Percentiles rank a stretch among this genome's conserved stretches.
Conservation (phyloP, 176 grass and related monocot species). For the Cocos nucifera region DNA sequence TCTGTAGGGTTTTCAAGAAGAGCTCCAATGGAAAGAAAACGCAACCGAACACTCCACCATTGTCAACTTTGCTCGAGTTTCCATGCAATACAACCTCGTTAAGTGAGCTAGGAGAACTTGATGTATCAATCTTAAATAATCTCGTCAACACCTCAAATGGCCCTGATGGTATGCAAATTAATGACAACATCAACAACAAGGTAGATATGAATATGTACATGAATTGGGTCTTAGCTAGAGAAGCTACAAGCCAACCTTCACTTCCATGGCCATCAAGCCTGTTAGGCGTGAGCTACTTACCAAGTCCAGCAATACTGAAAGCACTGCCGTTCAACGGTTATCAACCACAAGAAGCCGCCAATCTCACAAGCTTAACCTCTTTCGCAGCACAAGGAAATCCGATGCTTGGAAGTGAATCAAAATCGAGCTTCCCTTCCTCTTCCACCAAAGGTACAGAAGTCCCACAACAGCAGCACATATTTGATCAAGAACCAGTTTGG, state of each 20-base stretch:
- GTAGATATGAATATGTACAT: neutral
- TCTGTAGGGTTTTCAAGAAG: slow-evolving; percentile 25
- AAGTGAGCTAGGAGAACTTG: slow-evolving; percentile 19
- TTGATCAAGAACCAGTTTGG: slow-evolving; percentile 6
- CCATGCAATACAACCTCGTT: slow-evolving; percentile 14
- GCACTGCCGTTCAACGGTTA: slow-evolving; percentile 2
- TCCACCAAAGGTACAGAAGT: neutral
- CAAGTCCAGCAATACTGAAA: slow-evolving; percentile 8
- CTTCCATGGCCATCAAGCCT: slow-evolving; percentile 5
- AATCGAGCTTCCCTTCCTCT: slow-evolving; percentile 10
- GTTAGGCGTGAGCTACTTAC: neutral
- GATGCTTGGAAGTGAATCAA: slow-evolving; percentile 1
- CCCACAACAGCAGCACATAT: slow-evolving; percentile 4
- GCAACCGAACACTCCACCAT: neutral
- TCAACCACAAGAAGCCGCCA: neutral
- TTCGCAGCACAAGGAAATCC: neutral
- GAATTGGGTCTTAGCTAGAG: slow-evolving; percentile 10
- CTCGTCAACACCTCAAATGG: slow-evolving; percentile 2
- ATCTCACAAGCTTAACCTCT: neutral
- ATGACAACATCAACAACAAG: neutral
- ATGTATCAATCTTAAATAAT: slow-evolving; percentile 11
- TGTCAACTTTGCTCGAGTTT: slow-evolving; percentile 14
- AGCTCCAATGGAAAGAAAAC: slow-evolving; percentile 2
- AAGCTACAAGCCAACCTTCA: slow-evolving; percentile 1
- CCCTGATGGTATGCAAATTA: neutral